Evolutionary conservation across 352 stramenopile species (phyloP).

Genomic region (Phytophthora pseudosyringae): DNA sequence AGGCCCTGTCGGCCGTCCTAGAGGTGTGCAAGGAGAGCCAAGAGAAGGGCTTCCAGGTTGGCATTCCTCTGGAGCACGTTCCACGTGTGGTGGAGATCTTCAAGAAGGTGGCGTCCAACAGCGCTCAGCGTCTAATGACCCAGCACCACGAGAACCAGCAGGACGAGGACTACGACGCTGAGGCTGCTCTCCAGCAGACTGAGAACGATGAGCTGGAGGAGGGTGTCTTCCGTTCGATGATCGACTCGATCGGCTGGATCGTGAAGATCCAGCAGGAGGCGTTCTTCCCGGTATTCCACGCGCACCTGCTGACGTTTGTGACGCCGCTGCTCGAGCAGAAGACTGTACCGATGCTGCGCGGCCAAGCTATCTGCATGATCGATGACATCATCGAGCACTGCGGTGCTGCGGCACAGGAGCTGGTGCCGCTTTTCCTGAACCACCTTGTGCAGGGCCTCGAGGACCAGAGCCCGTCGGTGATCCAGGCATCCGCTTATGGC

Average conservation of each 20-base stretch:
- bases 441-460: conserved; percentile 80
- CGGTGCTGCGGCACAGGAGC: conserved; percentile 64
- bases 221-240: conserved; percentile 78
- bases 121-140: conserved; percentile 62
- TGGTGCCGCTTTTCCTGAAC: conserved; percentile 75
- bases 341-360: conserved; percentile 67
- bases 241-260: conserved; percentile 87
- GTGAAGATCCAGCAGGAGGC: conserved; percentile 83
- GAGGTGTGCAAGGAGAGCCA: conserved; percentile 84
- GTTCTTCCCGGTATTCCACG: conserved; percentile 82
- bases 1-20: conserved; percentile 75
- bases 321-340: conserved; percentile 69
- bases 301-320: conserved; percentile 71
- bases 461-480: conserved; percentile 65
- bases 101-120: conserved; percentile 71
- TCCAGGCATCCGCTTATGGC: conserved; percentile 85
- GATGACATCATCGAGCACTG: conserved; percentile 91
- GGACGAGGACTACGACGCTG: conserved; percentile 84
- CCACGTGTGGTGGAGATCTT: conserved; percentile 73
- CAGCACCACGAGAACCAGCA: conserved; percentile 71
- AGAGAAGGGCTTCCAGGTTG: conserved; percentile 76
- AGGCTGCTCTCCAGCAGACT: conserved; percentile 72
- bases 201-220: conserved; percentile 81
- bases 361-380: conserved; percentile 88
- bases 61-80: conserved; percentile 73